Evolutionary conservation across 2,329 filamentous ascomycete species (phyloP).

Genomic region (Aureobasidium mangrovei): DNA sequence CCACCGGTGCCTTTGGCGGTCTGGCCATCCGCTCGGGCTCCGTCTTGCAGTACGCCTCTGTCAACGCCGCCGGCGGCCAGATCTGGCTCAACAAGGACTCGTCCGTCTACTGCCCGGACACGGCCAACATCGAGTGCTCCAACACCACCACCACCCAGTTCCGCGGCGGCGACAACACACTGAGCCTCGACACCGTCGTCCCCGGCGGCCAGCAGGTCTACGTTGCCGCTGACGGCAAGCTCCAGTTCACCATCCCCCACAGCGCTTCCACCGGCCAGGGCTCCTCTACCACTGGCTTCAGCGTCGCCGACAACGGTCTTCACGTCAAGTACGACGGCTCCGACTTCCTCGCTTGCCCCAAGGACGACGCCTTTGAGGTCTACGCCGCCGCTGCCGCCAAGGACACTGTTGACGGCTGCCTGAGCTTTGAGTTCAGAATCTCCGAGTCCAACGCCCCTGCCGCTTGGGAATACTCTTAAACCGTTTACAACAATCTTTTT

Average conservation of each 20-base stretch:
- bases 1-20: conserved; percentile 16
- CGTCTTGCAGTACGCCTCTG: conserved; percentile 17
- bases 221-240: conserved; percentile 10
- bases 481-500: background rate
- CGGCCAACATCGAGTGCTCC: background rate
- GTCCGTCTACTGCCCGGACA: conserved; percentile 8
- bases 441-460: conserved; percentile 20
- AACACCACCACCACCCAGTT: conserved; percentile 15
- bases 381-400: conserved; percentile 10
- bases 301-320: conserved; percentile 10
- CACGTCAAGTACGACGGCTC: conserved; percentile 13
- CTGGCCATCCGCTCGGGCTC: conserved; percentile 18
- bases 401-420: background rate
- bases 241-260: conserved; percentile 14
- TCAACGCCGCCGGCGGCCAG: conserved; percentile 15
- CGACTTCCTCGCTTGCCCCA: conserved; percentile 14
- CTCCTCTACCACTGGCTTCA: conserved; percentile 10
- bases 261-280: conserved; percentile 6
- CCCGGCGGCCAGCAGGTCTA: conserved; percentile 17
- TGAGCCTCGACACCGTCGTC: conserved; percentile 11
- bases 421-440: conserved; percentile 14
- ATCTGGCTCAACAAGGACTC: conserved; percentile 13
- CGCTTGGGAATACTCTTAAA: conserved; percentile 12
- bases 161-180: conserved; percentile 16
- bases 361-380: conserved; percentile 4